Conservation (phyloP, 2,329 filamentous ascomycete species). For the Fusarium kyushuense region DNA sequence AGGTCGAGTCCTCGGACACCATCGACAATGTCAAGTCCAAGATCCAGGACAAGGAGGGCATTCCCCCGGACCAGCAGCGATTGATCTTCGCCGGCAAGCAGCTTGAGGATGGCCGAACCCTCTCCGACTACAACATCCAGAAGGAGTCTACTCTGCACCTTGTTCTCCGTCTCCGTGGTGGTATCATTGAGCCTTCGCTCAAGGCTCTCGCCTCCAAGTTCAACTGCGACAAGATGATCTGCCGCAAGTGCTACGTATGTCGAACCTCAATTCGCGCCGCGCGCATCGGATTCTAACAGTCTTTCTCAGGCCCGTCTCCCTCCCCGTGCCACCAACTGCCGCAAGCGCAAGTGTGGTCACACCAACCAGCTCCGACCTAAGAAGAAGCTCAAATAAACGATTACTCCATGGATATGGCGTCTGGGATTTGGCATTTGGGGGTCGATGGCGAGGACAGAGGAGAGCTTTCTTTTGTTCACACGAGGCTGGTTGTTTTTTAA, state of each 20-base stretch:
- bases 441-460: constrained; percentile 53
- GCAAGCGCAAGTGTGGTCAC: constrained; percentile 99
- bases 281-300: constrained; percentile 3
- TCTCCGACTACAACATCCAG: constrained; percentile 99
- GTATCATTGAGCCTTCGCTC: constrained; percentile 98
- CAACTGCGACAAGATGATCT: constrained; percentile 99
- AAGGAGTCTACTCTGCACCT: constrained; percentile 99
- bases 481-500: constrained; percentile 56
- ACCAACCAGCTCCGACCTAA: constrained; percentile 99
- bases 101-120: constrained; percentile 96
- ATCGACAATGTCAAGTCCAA: constrained; percentile 99
- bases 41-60: constrained; percentile 99
- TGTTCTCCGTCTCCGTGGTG: constrained; percentile 98
- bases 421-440: constrained; percentile 59
- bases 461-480: constrained; percentile 52
- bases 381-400: constrained; percentile 95
- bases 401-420: constrained; percentile 59
- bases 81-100: constrained; percentile 99
- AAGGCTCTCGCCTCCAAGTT: constrained; percentile 99
- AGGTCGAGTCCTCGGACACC: constrained; percentile 98
- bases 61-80: constrained; percentile 97
- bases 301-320: constrained; percentile 79
- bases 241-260: constrained; percentile 99
- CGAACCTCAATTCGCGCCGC: background rate
- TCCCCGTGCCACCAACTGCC: constrained; percentile 99